A percentile compares a stretch with the other conserved stretches of the same genome.
These are phyloP conservation scores for Phanerochaete sordida DNA, from an alignment of 768 basidiomycete genomes.

Conservation along the genomic window DNA sequence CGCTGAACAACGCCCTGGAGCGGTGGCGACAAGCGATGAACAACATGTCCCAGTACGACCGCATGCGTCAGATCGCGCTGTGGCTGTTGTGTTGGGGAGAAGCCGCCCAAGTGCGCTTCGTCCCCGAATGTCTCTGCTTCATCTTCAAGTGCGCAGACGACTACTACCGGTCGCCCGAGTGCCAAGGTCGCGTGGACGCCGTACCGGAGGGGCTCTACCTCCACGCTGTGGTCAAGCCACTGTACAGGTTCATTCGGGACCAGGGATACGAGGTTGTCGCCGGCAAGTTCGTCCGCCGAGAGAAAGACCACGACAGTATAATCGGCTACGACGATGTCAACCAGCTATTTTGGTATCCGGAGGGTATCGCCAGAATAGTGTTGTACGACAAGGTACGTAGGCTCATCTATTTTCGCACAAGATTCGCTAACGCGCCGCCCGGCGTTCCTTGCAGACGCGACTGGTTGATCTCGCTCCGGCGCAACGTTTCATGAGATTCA, in stretches of 20 bases:
- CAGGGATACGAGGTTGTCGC: constrained; percentile 97
- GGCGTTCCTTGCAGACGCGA: constrained; percentile 54
- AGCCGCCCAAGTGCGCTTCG: constrained; percentile 94
- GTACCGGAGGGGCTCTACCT: constrained; percentile 97
- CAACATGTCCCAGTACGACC: constrained; percentile 97
- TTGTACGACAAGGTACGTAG: constrained; percentile 75
- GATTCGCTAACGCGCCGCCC: background rate
- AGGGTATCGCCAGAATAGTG: constrained; percentile 91
- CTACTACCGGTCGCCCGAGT: constrained; percentile 98
- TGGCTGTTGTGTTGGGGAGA: constrained; percentile 98
- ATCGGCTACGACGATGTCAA: constrained; percentile 99
- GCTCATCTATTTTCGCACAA: background rate
- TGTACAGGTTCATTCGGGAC: constrained; percentile 96
- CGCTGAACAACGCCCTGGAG: constrained; percentile 79
- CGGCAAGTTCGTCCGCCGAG: constrained; percentile 90
- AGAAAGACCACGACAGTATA: constrained; percentile 89
- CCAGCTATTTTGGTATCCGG: constrained; percentile 99
- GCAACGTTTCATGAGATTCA: constrained; percentile 95
- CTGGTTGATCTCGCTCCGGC: constrained; percentile 89
- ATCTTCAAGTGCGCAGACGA: constrained; percentile 99
- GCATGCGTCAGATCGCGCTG: constrained; percentile 92
- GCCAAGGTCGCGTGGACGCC: constrained; percentile 87
- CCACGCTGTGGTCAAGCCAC: constrained; percentile 83
- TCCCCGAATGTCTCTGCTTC: constrained; percentile 96
- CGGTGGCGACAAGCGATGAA: constrained; percentile 98